Evolutionary conservation across 192 early-diverging fungal genomes (phyloP).

Genomic region (Backusella sp.): DNA sequence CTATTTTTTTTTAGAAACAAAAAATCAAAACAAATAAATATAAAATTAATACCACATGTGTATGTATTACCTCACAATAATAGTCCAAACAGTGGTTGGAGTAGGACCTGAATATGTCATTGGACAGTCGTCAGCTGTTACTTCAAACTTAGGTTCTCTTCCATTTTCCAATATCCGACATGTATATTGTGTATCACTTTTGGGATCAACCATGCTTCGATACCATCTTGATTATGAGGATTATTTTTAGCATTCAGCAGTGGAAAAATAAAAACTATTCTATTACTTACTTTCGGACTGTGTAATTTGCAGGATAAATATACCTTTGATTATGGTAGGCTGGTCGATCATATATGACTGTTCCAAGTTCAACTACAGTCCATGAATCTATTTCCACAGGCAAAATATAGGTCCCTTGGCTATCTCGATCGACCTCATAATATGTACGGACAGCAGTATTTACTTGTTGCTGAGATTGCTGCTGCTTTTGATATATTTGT

Average conservation of each 20-base stretch:
- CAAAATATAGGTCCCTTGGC: constrained; percentile 66
- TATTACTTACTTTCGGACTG: constrained; percentile 45
- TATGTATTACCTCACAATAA: constrained; percentile 53
- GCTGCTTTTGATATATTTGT: background rate
- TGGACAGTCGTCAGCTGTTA: constrained; percentile 78
- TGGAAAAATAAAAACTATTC: background rate
- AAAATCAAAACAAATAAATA: constrained; percentile 6
- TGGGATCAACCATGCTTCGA: constrained; percentile 55
- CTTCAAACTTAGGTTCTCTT: constrained; percentile 74
- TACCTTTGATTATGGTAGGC: constrained; percentile 88
- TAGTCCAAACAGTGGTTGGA: constrained; percentile 87
- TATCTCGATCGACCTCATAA: constrained; percentile 52
- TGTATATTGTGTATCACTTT: constrained; percentile 57
- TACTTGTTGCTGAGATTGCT: constrained; percentile 15
- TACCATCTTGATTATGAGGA: constrained; percentile 38
- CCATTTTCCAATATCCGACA: constrained; percentile 83
- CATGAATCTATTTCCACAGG: constrained; percentile 81
- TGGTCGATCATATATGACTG: constrained; percentile 72
- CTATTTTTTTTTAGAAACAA: constrained; percentile 11
- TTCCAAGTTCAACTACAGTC: constrained; percentile 71
- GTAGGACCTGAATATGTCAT: constrained; percentile 55
- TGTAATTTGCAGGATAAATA: constrained; percentile 90
- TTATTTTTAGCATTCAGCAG: background rate
- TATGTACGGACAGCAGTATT: constrained; percentile 28
- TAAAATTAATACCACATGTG: constrained; percentile 1